phyloP scores from a whole-genome alignment of 805 yeast genomes.

The Cephaloascus albidus region DNA sequence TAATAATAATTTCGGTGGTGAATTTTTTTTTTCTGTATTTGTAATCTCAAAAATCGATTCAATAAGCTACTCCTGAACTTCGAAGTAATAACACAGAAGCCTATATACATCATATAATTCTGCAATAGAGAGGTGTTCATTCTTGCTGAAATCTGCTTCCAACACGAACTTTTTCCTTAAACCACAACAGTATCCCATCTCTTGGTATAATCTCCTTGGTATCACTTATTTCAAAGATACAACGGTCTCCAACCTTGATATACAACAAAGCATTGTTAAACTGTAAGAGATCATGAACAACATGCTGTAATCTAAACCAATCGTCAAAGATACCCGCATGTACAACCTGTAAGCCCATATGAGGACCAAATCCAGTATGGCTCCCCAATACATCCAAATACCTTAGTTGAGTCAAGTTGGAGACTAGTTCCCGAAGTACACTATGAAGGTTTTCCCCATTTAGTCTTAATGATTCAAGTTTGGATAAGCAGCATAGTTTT shows the following conservation, averaged over 20 bases:
- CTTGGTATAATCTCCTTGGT: conserved; percentile 24
- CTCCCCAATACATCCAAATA: conserved; percentile 38
- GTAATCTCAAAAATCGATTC: too few species aligned
- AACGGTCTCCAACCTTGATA: conserved; percentile 38
- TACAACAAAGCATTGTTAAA: conserved; percentile 21
- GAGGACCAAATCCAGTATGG: conserved; percentile 44
- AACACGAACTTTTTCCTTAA: conserved; percentile 24
- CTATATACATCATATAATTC: too few species aligned
- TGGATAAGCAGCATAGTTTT: conserved; percentile 8
- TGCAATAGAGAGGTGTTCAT: too few species aligned
- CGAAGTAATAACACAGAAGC: too few species aligned
- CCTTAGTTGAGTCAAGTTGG: conserved; percentile 13
- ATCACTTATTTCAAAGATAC: conserved; percentile 30
- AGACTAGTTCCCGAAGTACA: conserved; percentile 15
- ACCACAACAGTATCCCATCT: conserved; percentile 39
- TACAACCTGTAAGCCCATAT: conserved; percentile 41
- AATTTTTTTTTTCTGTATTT: too few species aligned
- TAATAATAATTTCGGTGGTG: too few species aligned
- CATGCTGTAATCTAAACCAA: conserved; percentile 48
- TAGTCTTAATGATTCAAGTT: conserved; percentile 28
- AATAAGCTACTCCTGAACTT: too few species aligned
- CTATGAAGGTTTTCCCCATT: conserved; percentile 23
- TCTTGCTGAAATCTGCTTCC: too few species aligned
- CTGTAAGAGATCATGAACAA: conserved; percentile 30
- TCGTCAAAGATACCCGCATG: conserved; percentile 48